These are phyloP conservation scores for Nephelium lappaceum DNA, from an alignment of 345 rosid species.

Conservation along the genomic window DNA sequence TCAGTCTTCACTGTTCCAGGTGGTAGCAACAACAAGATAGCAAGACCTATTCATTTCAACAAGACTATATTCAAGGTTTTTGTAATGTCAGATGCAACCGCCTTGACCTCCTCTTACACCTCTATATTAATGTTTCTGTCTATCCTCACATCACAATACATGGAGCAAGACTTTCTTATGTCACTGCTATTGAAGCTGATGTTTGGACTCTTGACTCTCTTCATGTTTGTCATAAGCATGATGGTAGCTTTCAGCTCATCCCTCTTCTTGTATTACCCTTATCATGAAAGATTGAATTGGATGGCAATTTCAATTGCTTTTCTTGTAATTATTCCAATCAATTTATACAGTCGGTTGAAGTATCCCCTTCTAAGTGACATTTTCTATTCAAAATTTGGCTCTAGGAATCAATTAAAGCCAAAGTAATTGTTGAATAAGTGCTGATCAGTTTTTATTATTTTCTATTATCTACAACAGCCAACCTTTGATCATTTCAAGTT, in stretches of 20 bases:
- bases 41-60: no score
- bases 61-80: no score
- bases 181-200: neutral
- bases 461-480: no score
- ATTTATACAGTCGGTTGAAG: neutral
- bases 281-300: neutral
- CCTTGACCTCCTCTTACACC: neutral
- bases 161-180: neutral
- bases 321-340: neutral
- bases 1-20: no score
- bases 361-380: neutral
- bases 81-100: no score
- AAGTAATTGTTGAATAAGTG: no score
- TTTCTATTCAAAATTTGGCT: no score
- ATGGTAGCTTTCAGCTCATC: neutral
- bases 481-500: no score
- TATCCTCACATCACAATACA: neutral
- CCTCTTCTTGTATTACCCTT: neutral
- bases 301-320: neutral
- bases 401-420: neutral
- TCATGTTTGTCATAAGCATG: slow-evolving; percentile 2
- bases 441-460: no score
- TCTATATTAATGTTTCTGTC: slow-evolving; percentile 7
- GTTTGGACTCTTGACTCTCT: neutral
- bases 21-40: no score